phyloP scores from a whole-genome alignment of 2,329 filamentous ascomycete species.

The Cordyceps cicadae region DNA sequence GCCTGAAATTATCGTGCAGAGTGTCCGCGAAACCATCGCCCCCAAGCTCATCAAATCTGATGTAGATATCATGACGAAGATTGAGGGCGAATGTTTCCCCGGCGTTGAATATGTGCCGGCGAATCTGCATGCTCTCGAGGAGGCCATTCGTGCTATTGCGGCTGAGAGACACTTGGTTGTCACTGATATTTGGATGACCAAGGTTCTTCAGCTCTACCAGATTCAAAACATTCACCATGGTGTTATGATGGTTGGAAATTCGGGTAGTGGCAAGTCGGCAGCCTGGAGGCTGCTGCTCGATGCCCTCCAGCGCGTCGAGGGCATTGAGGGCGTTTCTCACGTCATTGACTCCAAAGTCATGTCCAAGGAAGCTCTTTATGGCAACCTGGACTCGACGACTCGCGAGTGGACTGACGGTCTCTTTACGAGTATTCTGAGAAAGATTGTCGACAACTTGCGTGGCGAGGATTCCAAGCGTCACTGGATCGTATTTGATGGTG shows the following conservation, averaged over 20 bases:
- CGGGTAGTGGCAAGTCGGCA: slow-evolving; percentile 92
- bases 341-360: slow-evolving; percentile 99
- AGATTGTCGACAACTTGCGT: slow-evolving; percentile 97
- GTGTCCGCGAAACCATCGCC: slow-evolving; percentile 94
- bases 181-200: slow-evolving; percentile 94
- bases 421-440: slow-evolving; percentile 94
- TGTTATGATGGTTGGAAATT: slow-evolving; percentile 99
- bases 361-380: slow-evolving; percentile 97
- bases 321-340: slow-evolving; percentile 87
- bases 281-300: slow-evolving; percentile 91
- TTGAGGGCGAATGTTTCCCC: slow-evolving; percentile 82
- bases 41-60: slow-evolving; percentile 92
- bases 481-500: slow-evolving; percentile 99
- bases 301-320: slow-evolving; percentile 83
- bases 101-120: slow-evolving; percentile 89
- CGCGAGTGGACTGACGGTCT: slow-evolving; percentile 98
- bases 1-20: slow-evolving; percentile 97
- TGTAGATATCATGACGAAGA: slow-evolving; percentile 76
- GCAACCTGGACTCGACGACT: slow-evolving; percentile 90
- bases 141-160: slow-evolving; percentile 75
- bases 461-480: slow-evolving; percentile 95
- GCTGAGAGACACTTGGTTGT: slow-evolving; percentile 79
- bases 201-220: slow-evolving; percentile 92
- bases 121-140: slow-evolving; percentile 68
- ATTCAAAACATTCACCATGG: slow-evolving; percentile 97